Percentiles rank a stretch among this genome's conserved stretches.
Conservation (phyloP, 495 filamentous ascomycete species). For the Stereocaulon alpinum region DNA sequence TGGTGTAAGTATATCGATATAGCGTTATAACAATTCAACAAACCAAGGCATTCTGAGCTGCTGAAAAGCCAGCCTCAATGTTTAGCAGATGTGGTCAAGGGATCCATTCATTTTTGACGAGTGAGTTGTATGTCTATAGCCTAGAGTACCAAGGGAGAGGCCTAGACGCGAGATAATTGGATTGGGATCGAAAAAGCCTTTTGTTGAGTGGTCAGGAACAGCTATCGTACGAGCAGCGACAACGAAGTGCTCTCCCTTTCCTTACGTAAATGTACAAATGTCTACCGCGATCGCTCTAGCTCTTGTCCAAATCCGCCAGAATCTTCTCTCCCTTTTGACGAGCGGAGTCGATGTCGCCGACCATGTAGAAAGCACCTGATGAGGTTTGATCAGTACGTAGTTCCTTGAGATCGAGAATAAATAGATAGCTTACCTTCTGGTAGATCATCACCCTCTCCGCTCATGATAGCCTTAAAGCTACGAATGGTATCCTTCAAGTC, state of each 20-base stretch:
- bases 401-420: not conserved
- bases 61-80: too few species aligned
- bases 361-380: conserved; percentile 86
- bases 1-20: too few species aligned
- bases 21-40: too few species aligned
- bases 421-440: conserved; percentile 59
- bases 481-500: conserved; percentile 96
- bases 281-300: conserved; percentile 12
- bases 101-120: too few species aligned
- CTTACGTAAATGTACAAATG: conserved; percentile 11
- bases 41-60: too few species aligned
- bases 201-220: not conserved
- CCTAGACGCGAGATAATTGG: too few species aligned
- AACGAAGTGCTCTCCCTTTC: not conserved
- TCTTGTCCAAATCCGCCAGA: conserved; percentile 77
- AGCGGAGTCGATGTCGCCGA: conserved; percentile 88
- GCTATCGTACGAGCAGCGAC: not conserved
- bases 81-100: too few species aligned
- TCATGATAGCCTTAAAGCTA: conserved; percentile 96
- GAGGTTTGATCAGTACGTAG: too few species aligned
- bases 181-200: not conserved
- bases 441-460: conserved; percentile 88
- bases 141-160: not conserved
- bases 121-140: too few species aligned
- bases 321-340: conserved; percentile 99